Base-by-base conservation (phyloP, 1,284 basidiomycete species). In the Irpex rosettiformis region DNA sequence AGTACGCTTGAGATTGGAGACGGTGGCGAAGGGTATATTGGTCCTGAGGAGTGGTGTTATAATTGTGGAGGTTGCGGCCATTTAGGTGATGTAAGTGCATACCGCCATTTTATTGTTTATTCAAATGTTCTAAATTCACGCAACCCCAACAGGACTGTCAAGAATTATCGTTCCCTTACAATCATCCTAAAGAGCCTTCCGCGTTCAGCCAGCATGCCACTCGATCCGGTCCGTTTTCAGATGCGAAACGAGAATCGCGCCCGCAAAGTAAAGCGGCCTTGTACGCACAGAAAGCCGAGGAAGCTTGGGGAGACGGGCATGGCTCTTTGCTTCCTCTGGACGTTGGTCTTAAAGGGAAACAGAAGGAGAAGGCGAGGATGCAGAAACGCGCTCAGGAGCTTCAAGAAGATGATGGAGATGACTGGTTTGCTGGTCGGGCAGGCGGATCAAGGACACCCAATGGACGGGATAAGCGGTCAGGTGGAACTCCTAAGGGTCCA, bases 41-140 rank as follows among this genome's bases (percentile, higher is more conserved):
- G 81, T 7, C 76, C 75, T 57, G 88, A 88, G 64, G 77, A 83
- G 60, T 94, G 89, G 88, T 97, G 94, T 72, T 95, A 95, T 74
- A 94, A 94, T 67, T 97, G 94, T 67, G 93, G 91, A 25, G 73
- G 75, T 30, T 72, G 73, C 54, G 93, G 91, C 3, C 94, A 97
- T 72, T 84, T 91, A 69, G 94, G 94, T 48, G 94, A 96, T 69
- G 94, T 93, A 67, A 75, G 87, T 79, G 40, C 2, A 45, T 21
- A 24, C 18, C 10, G 10, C 18, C 22, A 24, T 58, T 37, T 42
- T 47, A 45, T 33, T 18, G 27, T 37, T 16, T 22, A 37, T 16
- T 42, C 57, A 4, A 52, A 33, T 54, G 25, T 47, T 25, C 3
- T 25, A 47, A 43, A 21, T 57, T 45, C 55, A 63, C 40, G 49